Evolutionary conservation across 257 asterid genomes (phyloP).

Genomic region (Gentiana macrophylla): DNA sequence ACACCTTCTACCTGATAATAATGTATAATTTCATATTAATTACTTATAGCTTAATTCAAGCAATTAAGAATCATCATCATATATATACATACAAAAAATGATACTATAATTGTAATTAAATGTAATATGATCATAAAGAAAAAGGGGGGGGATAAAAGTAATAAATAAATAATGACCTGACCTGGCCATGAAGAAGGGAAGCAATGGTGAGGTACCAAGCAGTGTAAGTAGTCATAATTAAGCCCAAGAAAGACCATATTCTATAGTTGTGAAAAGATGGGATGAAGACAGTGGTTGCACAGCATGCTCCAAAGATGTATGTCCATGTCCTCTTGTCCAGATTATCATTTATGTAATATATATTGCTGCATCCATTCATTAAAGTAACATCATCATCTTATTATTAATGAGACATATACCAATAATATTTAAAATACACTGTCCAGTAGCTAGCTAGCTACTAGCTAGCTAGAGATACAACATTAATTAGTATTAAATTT

Average conservation of each 20-base stretch:
- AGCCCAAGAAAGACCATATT: conserved; percentile 87
- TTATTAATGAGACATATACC: not conserved
- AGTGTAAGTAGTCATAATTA: conserved; percentile 89
- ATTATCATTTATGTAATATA: conserved; percentile 86
- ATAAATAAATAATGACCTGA: conserved; percentile 1
- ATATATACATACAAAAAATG: no score
- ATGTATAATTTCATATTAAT: no score
- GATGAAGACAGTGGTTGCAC: conserved; percentile 89
- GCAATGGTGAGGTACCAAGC: conserved; percentile 95
- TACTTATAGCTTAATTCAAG: no score
- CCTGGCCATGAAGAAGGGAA: conserved; percentile 87
- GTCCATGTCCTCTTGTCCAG: conserved; percentile 99
- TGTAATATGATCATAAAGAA: no score
- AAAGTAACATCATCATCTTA: no score
- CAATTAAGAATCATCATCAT: no score
- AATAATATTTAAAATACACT: not conserved
- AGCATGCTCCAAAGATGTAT: conserved; percentile 86
- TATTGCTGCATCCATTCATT: conserved; percentile 51
- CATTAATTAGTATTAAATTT: no score
- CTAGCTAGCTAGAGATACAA: not conserved
- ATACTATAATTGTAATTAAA: no score
- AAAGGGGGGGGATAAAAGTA: no score
- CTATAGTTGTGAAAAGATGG: conserved; percentile 90
- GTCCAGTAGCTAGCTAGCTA: not conserved
- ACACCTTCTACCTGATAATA: conserved; percentile 55